phyloP scores from a whole-genome alignment of 176 grass and related monocot genomes.

The Zoysia pacifica region DNA sequence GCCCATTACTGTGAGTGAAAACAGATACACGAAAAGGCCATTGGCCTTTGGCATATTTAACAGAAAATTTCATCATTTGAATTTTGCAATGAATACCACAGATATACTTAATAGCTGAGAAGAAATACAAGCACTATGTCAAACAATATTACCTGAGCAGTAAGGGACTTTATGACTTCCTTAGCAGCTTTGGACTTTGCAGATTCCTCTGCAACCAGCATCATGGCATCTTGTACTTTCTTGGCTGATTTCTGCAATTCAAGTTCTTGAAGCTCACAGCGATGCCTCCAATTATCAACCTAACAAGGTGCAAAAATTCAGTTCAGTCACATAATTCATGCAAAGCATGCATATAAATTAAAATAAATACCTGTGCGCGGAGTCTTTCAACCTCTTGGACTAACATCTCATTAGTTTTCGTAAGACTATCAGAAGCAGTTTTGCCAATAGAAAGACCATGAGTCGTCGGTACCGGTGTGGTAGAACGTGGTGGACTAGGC shows the following conservation, averaged over 20 bases:
- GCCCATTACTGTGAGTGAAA: background rate
- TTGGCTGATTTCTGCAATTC: constrained; percentile 86
- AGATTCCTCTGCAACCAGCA: constrained; percentile 81
- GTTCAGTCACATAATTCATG: background rate
- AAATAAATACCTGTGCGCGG: constrained; percentile 66
- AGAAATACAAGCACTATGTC: constrained; percentile 20
- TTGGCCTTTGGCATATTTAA: constrained; percentile 18
- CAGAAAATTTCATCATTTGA: background rate
- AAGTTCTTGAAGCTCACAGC: constrained; percentile 75
- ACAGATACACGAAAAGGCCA: constrained; percentile 4
- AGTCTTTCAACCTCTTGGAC: constrained; percentile 87
- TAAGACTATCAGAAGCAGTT: constrained; percentile 66
- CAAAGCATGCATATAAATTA: constrained; percentile 25
- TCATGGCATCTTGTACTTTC: constrained; percentile 82
- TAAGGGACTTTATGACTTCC: constrained; percentile 96
- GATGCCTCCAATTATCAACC: constrained; percentile 82
- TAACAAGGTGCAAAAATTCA: constrained; percentile 43
- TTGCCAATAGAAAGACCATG: constrained; percentile 80
- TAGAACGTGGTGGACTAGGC: constrained; percentile 78
- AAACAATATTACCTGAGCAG: constrained; percentile 63
- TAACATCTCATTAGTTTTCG: constrained; percentile 83
- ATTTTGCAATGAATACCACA: background rate
- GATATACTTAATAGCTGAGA: background rate
- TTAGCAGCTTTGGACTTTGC: constrained; percentile 95
- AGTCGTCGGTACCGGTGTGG: constrained; percentile 78